Conservation (phyloP, 1,139 yeast species). For the Lodderomyces jiufengensis region DNA sequence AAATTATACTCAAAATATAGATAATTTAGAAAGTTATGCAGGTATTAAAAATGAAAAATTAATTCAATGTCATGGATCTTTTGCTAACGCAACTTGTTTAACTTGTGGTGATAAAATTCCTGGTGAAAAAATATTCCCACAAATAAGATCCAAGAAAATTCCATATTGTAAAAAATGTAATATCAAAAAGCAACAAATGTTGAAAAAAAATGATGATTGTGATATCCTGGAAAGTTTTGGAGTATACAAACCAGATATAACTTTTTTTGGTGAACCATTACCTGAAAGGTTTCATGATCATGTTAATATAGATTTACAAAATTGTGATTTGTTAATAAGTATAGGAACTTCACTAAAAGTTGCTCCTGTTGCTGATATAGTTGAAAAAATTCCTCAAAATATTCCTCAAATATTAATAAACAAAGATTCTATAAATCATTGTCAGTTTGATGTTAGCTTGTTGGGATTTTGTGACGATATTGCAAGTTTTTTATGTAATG, state of each 20-base stretch:
- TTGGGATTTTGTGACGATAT: constrained; percentile 89
- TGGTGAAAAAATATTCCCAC: constrained; percentile 64
- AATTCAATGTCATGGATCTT: constrained; percentile 95
- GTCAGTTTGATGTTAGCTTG: constrained; percentile 76
- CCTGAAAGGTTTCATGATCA: constrained; percentile 71
- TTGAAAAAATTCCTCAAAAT: constrained; percentile 62
- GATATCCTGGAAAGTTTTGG: constrained; percentile 53
- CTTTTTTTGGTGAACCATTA: constrained; percentile 87
- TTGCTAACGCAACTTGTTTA: constrained; percentile 85
- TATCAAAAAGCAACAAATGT: constrained; percentile 34
- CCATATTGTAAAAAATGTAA: constrained; percentile 74
- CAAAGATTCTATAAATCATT: constrained; percentile 72
- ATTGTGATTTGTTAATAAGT: constrained; percentile 80
- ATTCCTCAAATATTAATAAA: constrained; percentile 86
- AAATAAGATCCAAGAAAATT: constrained; percentile 56
- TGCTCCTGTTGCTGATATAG: constrained; percentile 92
- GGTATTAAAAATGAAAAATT: constrained; percentile 69
- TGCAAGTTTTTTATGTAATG: constrained; percentile 60
- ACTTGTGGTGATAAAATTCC: constrained; percentile 69
- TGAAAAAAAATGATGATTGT: constrained; percentile 28
- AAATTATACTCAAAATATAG: constrained; percentile 94
- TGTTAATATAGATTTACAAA: constrained; percentile 52
- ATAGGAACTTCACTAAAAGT: constrained; percentile 94
- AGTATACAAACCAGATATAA: constrained; percentile 93
- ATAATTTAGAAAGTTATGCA: constrained; percentile 81